These are phyloP conservation scores for Balansia obtecta DNA, from an alignment of 2,329 filamentous ascomycete genomes.

Conservation along the genomic window DNA sequence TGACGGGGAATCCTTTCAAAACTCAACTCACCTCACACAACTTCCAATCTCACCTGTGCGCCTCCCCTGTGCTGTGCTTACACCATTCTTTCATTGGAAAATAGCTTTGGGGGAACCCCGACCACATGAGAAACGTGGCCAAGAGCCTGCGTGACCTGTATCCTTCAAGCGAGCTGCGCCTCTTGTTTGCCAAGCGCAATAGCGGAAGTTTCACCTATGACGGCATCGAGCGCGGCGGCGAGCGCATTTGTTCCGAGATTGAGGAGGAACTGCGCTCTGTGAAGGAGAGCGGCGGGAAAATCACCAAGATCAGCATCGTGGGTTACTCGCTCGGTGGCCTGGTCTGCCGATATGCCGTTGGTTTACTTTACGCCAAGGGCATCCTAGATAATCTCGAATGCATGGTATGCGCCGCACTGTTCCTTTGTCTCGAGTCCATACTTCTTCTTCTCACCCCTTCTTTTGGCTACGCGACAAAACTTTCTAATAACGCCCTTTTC, in stretches of 20 bases:
- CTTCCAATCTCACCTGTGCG: background rate
- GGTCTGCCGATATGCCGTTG: slow-evolving; percentile 75
- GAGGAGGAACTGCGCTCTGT: slow-evolving; percentile 48
- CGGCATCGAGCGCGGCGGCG: slow-evolving; percentile 55
- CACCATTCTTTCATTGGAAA: background rate
- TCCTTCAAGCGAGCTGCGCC: slow-evolving; percentile 50
- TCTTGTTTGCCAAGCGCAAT: slow-evolving; percentile 62
- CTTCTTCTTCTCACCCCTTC: background rate
- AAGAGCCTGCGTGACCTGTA: slow-evolving; percentile 50
- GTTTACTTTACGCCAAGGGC: slow-evolving; percentile 69
- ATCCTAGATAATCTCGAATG: slow-evolving; percentile 70
- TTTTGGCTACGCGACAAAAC: background rate
- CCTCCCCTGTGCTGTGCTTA: background rate
- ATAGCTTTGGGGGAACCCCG: slow-evolving; percentile 68
- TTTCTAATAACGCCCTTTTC: background rate
- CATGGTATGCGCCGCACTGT: slow-evolving; percentile 36
- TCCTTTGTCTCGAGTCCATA: background rate
- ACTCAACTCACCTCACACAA: no score
- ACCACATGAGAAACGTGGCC: slow-evolving; percentile 57
- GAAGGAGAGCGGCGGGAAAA: slow-evolving; percentile 50
- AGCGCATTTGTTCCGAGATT: slow-evolving; percentile 55
- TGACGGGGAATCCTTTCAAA: no score
- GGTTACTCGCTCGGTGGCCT: slow-evolving; percentile 87
- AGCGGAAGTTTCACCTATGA: slow-evolving; percentile 61
- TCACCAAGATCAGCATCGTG: slow-evolving; percentile 73